These are phyloP conservation scores for Xylaria sp. DNA, from an alignment of 2,329 filamentous ascomycete species.

Conservation along the genomic window DNA sequence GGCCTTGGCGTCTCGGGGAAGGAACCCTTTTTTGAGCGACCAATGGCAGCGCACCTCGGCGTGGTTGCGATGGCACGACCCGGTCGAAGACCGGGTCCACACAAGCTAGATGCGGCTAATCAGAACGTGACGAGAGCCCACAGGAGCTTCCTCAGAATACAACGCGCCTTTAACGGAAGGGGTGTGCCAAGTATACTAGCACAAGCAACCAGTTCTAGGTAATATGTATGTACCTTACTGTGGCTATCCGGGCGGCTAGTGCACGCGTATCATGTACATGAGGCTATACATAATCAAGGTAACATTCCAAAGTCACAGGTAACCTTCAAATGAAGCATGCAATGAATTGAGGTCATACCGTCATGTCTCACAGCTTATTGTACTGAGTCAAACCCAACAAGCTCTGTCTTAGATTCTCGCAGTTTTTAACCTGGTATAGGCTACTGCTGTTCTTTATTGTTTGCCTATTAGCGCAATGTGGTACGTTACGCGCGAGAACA, in stretches of 20 bases:
- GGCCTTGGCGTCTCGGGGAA: constrained; percentile 6
- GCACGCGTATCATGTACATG: neutral
- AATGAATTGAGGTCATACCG: neutral
- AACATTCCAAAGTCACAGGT: neutral
- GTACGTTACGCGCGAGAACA: neutral
- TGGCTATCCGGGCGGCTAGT: neutral
- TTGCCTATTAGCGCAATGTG: neutral
- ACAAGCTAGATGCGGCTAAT: constrained; percentile 21
- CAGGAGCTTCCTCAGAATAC: constrained; percentile 17
- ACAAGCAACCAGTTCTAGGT: neutral
- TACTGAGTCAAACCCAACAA: neutral
- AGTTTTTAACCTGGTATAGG: too few species aligned
- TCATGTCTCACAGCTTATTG: neutral
- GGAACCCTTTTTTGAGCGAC: neutral
- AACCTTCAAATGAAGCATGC: neutral
- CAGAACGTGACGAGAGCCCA: constrained; percentile 10
- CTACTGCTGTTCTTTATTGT: neutral
- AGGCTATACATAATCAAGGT: neutral
- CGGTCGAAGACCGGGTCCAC: neutral
- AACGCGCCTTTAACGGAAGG: neutral
- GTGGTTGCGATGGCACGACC: neutral
- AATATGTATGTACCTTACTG: neutral
- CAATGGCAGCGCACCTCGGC: neutral
- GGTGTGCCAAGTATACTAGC: neutral
- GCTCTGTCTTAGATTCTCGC: neutral